Base-by-base conservation (phyloP, 73 alveolate genomes). In the Paramecium sexaurelia region DNA sequence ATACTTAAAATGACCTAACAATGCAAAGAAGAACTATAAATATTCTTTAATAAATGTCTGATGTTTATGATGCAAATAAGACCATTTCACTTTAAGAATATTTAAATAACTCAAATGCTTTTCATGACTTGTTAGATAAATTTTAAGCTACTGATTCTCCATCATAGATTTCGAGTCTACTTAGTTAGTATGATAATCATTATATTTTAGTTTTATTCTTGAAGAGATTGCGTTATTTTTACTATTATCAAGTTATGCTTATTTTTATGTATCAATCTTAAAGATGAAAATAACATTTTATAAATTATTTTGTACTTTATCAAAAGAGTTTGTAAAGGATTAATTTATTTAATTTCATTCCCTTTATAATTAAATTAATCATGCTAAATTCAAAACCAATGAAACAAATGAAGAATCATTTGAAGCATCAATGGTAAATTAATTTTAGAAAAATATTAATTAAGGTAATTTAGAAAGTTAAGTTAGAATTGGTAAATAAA, bases 241-340 rank as follows among this genome's bases (percentile, higher is more conserved):
- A 27, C 43, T 33, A 2, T 3, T 36, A 17, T 35, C 29, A 3
- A 1, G 87, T 1, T 73, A n/a, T 22, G 33, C 43, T 10, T 73
- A 36, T 73, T 27, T 73, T 22, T 73, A 36, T 9, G 6, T 73
- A 0, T 73, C 13, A 0, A 73, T 73, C 57, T 6, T 39, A 73
- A 33, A 19, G 15, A 33, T 36, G 40, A 73, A 39, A 33, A 36
- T 9, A 33, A 11, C 7, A 39, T 20, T 73, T 20, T 73, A 36
- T 73, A 73, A 73, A 73, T 36, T 73, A 73, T 73, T 73, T 33
- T 36, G 66, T n/a, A 73, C 87, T 3, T 73, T 73, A 8, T 33
- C 55, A 17, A 73, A 22, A 33, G 57, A 73, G 7, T 32, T 36
- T 15, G 19, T 73, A 0, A 27, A 73, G 10, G 87, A 73, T 20